Evolutionary conservation across 2,329 filamentous ascomycete species (phyloP).

Genomic region (Hypoxylon sp.): DNA sequence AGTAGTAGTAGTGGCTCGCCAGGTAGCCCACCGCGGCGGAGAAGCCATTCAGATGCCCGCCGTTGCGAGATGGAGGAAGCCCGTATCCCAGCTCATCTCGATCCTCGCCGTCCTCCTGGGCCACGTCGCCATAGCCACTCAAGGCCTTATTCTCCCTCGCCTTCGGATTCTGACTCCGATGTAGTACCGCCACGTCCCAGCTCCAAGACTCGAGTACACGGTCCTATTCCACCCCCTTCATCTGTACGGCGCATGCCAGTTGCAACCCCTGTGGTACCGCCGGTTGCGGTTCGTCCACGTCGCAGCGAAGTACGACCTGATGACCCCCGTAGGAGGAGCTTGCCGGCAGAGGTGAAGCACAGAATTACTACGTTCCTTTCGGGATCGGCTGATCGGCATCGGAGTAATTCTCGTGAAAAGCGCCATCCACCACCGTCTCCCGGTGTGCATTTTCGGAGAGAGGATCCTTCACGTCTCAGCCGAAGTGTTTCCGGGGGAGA

Average conservation of each 20-base stretch:
- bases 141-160: slow-evolving; percentile 42
- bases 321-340: slow-evolving; percentile 46
- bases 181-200: slow-evolving; percentile 32
- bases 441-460: slow-evolving; percentile 44
- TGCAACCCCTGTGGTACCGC: slow-evolving; percentile 35
- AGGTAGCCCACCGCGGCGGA: slow-evolving; percentile 59
- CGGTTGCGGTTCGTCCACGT: slow-evolving; percentile 39
- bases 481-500: slow-evolving; percentile 49
- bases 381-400: slow-evolving; percentile 47
- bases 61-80: slow-evolving; percentile 52
- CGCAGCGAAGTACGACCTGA: slow-evolving; percentile 46
- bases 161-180: slow-evolving; percentile 47
- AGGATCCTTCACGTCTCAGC: slow-evolving; percentile 43
- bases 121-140: slow-evolving; percentile 49
- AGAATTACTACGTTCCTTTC: slow-evolving; percentile 47
- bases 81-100: slow-evolving; percentile 37
- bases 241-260: slow-evolving; percentile 44
- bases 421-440: slow-evolving; percentile 29
- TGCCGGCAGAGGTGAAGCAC: slow-evolving; percentile 49
- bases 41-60: slow-evolving; percentile 66
- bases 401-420: slow-evolving; percentile 51
- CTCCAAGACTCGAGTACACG: slow-evolving; percentile 41
- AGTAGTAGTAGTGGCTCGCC: slow-evolving; percentile 54
- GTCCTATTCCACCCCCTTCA: slow-evolving; percentile 40
- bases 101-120: slow-evolving; percentile 43